Percentiles rank a stretch among this genome's conserved stretches.
These are phyloP conservation scores for Dipteronia dyeriana DNA, from an alignment of 345 rosid species.

Conservation along the genomic window DNA sequence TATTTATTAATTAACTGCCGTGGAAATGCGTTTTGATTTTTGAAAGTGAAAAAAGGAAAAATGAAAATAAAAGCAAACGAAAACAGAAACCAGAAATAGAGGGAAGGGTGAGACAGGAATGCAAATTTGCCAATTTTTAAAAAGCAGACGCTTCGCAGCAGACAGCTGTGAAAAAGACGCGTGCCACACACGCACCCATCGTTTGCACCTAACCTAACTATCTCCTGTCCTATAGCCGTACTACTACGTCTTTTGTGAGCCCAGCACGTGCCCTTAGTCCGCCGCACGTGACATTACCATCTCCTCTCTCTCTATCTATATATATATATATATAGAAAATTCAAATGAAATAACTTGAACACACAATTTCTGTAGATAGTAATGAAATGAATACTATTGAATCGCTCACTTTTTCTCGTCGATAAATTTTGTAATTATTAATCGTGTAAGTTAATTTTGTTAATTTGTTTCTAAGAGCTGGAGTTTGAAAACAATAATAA, in stretches of 20 bases:
- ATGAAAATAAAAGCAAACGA: not conserved
- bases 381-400: no score
- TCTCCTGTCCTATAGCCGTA: slow-evolving; percentile 44
- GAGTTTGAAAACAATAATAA: no score
- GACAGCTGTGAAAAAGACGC: slow-evolving; percentile 35
- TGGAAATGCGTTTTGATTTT: not conserved
- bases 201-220: slow-evolving; percentile 13
- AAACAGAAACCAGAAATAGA: not conserved
- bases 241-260: slow-evolving; percentile 8
- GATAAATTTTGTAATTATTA: no score
- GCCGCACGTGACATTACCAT: slow-evolving; percentile 2
- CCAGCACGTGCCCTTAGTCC: slow-evolving; percentile 29
- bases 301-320: no score
- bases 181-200: slow-evolving; percentile 26
- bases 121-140: not conserved
- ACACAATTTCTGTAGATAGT: no score
- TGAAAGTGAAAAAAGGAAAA: slow-evolving; percentile 1
- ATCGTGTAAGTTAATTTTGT: no score
- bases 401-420: not conserved
- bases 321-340: no score
- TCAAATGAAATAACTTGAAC: no score
- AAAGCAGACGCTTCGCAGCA: slow-evolving; percentile 22
- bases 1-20: not conserved
- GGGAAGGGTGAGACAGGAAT: not conserved
- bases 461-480: no score